Evolutionary conservation across 1,284 basidiomycete species (phyloP).

Genomic region (Irpex sp.): DNA sequence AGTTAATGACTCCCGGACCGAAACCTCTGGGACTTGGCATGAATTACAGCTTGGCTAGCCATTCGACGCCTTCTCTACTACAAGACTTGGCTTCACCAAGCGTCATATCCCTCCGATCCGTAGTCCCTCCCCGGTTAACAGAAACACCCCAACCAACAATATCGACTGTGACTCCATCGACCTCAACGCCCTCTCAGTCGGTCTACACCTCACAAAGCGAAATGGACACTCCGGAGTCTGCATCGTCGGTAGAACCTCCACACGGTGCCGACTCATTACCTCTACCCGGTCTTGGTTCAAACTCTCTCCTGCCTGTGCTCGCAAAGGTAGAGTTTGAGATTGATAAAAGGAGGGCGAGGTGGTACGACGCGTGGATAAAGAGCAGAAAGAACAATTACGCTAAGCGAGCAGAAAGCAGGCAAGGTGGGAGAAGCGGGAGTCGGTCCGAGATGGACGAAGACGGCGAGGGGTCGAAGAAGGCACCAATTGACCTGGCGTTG

Average conservation of each 20-base stretch:
- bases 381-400: conserved; percentile 55
- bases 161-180: conserved; percentile 43
- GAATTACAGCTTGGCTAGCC: conserved; percentile 30
- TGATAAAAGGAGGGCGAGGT: conserved; percentile 67
- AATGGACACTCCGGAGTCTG: conserved; percentile 55
- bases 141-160: conserved; percentile 22
- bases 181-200: conserved; percentile 47
- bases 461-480: conserved; percentile 23
- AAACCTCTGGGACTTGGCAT: conserved; percentile 41
- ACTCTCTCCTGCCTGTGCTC: conserved; percentile 71
- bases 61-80: conserved; percentile 42
- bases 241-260: conserved; percentile 34
- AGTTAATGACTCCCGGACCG: conserved; percentile 37
- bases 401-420: conserved; percentile 47
- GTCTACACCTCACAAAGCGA: conserved; percentile 47
- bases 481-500: conserved; percentile 46
- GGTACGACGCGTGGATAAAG: conserved; percentile 78
- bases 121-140: conserved; percentile 39
- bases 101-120: conserved; percentile 36
- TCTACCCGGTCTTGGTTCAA: conserved; percentile 60
- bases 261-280: conserved; percentile 45
- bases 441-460: conserved; percentile 18
- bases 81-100: conserved; percentile 31
- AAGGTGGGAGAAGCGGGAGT: conserved; percentile 23
- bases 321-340: conserved; percentile 90